These are phyloP conservation scores for Dorcoceras hygrometricum DNA, from an alignment of 257 asterid species.

Conservation along the genomic window DNA sequence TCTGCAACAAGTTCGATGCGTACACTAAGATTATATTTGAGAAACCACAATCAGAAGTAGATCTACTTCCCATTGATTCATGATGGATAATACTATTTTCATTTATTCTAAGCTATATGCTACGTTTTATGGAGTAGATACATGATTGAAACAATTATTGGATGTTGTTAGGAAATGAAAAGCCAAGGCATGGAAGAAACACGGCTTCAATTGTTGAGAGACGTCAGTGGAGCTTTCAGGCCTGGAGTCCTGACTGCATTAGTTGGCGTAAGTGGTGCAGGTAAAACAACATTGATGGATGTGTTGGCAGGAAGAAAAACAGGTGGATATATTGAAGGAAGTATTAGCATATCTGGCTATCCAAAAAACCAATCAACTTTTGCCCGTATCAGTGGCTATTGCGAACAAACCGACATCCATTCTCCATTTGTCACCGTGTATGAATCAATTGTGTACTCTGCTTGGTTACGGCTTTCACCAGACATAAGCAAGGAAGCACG, in stretches of 20 bases:
- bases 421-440: conserved; percentile 84
- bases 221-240: conserved; percentile 82
- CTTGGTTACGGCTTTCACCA: conserved; percentile 88
- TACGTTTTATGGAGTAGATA: background rate
- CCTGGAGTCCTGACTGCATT: conserved; percentile 86
- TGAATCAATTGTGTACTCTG: conserved; percentile 77
- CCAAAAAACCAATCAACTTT: conserved; percentile 82
- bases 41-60: background rate
- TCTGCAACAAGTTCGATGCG: background rate
- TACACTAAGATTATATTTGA: background rate
- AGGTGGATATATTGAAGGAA: conserved; percentile 74
- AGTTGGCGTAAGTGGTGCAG: conserved; percentile 93
- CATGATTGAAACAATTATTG: background rate
- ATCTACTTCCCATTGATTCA: background rate
- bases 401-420: conserved; percentile 89
- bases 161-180: conserved; percentile 68
- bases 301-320: conserved; percentile 91
- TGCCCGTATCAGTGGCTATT: conserved; percentile 83
- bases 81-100: background rate
- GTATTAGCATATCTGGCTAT: conserved; percentile 72
- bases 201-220: conserved; percentile 71
- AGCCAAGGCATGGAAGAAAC: conserved; percentile 59
- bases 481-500: conserved; percentile 51
- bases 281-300: conserved; percentile 88
- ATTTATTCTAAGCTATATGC: background rate